phyloP scores from a whole-genome alignment of 331 rosid genomes.

The Malus hybrid region DNA sequence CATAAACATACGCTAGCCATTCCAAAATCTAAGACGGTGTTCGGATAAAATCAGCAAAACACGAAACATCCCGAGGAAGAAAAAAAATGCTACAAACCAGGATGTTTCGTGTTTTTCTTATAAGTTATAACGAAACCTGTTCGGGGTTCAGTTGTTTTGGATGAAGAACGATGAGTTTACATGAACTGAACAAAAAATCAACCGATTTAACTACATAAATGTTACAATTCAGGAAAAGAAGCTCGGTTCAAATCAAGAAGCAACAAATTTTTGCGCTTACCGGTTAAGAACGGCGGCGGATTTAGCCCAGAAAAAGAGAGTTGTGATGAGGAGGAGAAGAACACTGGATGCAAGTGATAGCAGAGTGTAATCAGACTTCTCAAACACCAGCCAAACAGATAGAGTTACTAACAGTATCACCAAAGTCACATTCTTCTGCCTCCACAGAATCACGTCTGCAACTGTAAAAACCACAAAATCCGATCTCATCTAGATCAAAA shows the following conservation, averaged over 20 bases:
- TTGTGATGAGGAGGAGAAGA: conserved; percentile 73
- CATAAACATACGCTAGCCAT: neutral
- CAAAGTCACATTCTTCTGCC: conserved; percentile 57
- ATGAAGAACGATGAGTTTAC: too few relatives aligned
- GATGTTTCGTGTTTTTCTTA: neutral
- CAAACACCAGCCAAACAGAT: conserved; percentile 83
- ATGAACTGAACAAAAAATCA: neutral
- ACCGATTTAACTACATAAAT: neutral
- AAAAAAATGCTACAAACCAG: neutral
- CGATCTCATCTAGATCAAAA: neutral
- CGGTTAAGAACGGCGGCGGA: conserved; percentile 92
- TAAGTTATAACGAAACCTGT: too few relatives aligned
- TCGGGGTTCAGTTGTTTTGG: too few relatives aligned
- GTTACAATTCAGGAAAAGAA: neutral
- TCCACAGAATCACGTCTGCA: conserved; percentile 91
- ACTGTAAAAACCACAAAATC: conserved; percentile 32
- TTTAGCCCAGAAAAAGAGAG: conserved; percentile 94
- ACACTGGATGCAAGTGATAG: conserved; percentile 81
- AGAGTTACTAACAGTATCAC: conserved; percentile 52
- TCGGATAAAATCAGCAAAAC: neutral
- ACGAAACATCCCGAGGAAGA: neutral
- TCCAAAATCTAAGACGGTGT: neutral
- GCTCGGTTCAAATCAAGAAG: neutral
- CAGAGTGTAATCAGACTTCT: conserved; percentile 85
- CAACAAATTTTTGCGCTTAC: conserved; percentile 25